Conservation (phyloP, 2,329 filamentous ascomycete genomes). For the Orbilia blumenaviensis region DNA sequence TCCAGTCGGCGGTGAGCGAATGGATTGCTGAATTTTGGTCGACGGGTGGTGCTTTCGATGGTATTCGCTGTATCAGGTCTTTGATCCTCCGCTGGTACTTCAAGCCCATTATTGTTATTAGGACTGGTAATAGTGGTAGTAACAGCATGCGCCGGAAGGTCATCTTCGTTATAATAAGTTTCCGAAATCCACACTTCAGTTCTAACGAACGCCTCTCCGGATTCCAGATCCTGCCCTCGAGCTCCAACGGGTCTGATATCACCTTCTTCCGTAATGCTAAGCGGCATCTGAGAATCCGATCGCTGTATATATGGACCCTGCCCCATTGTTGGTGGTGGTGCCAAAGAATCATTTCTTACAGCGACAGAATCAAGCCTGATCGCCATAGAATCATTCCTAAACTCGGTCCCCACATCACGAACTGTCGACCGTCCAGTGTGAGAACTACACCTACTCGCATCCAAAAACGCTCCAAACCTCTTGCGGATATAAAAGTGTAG, state of each 20-base stretch:
- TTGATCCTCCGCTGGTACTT: neutral
- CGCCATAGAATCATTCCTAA: neutral
- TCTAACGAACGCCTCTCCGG: constrained; percentile 2
- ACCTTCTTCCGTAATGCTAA: neutral
- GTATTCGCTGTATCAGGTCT: constrained; percentile 25
- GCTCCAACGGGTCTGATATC: constrained; percentile 1
- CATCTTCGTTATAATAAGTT: constrained; percentile 15
- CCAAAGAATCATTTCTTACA: neutral
- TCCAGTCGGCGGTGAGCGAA: constrained; percentile 35
- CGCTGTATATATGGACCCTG: too few species aligned
- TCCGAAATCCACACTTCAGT: constrained; percentile 44
- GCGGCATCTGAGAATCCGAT: constrained; percentile 21
- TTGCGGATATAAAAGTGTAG: constrained; percentile 60
- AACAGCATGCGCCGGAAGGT: constrained; percentile 18
- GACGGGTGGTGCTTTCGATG: constrained; percentile 26
- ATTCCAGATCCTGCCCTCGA: constrained; percentile 11
- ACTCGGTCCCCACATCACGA: constrained; percentile 4
- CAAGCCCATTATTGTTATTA: neutral
- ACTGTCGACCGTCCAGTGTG: constrained; percentile 29
- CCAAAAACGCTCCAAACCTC: constrained; percentile 40
- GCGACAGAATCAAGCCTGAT: neutral
- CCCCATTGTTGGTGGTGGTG: too few species aligned
- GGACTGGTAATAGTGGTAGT: constrained; percentile 18
- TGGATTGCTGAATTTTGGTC: constrained; percentile 42
- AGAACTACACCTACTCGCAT: constrained; percentile 19